A percentile compares a stretch with the other conserved stretches of the same genome.
phyloP scores from a whole-genome alignment of 306 rosid genomes.

The Cucumis sativus region DNA sequence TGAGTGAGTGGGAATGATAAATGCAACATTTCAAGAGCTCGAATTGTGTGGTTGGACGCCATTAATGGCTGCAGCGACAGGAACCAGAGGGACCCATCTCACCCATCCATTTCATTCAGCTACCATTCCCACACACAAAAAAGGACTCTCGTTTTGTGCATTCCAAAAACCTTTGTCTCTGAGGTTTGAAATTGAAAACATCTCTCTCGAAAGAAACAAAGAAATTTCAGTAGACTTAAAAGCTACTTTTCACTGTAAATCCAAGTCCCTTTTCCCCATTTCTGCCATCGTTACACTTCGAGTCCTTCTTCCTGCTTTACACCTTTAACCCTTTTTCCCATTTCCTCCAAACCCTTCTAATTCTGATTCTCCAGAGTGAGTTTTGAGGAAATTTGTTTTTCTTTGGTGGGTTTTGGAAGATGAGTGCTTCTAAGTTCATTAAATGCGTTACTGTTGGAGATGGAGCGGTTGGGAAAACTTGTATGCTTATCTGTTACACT shows the following conservation, averaged over 20 bases:
- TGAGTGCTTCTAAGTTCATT: conserved; percentile 98
- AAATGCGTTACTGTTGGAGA: conserved; percentile 99
- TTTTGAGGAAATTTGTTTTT: neutral
- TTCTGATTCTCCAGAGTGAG: neutral
- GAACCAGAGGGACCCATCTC: conserved; percentile 3
- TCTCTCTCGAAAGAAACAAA: neutral
- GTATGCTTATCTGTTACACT: conserved; percentile 98
- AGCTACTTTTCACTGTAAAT: neutral
- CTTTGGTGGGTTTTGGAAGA: conserved; percentile 12
- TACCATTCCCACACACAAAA: neutral
- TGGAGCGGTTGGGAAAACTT: conserved; percentile 98
- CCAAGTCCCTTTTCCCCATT: neutral
- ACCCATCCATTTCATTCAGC: neutral
- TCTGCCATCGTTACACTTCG: neutral
- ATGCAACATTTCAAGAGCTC: neutral
- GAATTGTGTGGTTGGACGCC: conserved; percentile 1
- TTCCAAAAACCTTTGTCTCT: conserved; percentile 3
- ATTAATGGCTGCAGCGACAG: conserved; percentile 2
- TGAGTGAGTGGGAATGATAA: neutral
- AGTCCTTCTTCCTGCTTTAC: neutral
- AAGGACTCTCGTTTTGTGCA: neutral
- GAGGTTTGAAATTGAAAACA: neutral
- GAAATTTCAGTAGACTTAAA: neutral
- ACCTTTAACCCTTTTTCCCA: neutral
- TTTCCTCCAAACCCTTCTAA: neutral